A percentile compares a stretch with the other conserved stretches of the same genome.
phyloP scores from a whole-genome alignment of 192 early-diverging fungal genomes.

The Backusella macrospora region DNA sequence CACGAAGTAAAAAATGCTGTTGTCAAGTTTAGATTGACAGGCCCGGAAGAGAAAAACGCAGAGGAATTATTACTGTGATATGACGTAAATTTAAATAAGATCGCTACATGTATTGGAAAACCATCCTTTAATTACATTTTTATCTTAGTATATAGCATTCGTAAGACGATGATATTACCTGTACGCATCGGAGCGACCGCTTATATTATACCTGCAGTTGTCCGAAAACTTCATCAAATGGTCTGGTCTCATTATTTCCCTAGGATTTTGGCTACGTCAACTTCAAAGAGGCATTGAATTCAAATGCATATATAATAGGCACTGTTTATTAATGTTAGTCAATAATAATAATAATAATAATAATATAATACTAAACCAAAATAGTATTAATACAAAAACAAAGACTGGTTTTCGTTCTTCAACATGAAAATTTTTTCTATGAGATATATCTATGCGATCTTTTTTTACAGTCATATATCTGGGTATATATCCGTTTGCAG shows the following conservation, averaged over 20 bases:
- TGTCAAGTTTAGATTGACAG: neutral
- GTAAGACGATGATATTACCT: slow-evolving; percentile 58
- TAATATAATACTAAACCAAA: no score
- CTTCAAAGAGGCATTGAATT: slow-evolving; percentile 2
- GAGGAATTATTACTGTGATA: neutral
- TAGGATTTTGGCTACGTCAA: slow-evolving; percentile 13
- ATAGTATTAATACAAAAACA: no score
- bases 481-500: no score
- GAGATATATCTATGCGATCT: no score
- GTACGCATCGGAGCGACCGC: slow-evolving; percentile 55
- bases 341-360: no score
- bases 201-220: slow-evolving; percentile 52
- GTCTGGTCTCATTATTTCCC: slow-evolving; percentile 47
- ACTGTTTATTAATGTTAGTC: no score
- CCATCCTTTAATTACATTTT: slow-evolving; percentile 53
- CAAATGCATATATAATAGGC: no score
- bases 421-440: no score
- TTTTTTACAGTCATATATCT: no score
- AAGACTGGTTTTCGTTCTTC: no score
- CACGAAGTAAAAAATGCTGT: slow-evolving; percentile 27
- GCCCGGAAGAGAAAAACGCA: neutral
- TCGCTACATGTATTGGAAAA: neutral
- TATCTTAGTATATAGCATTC: slow-evolving; percentile 59
- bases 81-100: neutral
- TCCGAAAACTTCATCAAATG: slow-evolving; percentile 48